A percentile compares a stretch with the other conserved stretches of the same genome.
phyloP scores from a whole-genome alignment of 108 stramenopile genomes.

The Cyclotella atomus region DNA sequence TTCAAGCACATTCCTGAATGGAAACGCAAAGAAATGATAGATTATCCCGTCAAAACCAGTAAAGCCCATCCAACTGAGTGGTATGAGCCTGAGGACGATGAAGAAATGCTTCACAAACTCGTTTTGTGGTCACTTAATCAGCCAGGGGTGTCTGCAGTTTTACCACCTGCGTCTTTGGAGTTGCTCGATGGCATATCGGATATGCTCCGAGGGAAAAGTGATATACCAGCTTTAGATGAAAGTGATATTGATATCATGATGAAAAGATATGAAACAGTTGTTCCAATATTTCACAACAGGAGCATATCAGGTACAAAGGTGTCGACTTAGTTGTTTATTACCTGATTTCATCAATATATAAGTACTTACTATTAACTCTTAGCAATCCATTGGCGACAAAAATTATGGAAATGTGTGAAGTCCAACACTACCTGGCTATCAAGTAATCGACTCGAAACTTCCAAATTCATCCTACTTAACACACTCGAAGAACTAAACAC shows the following conservation, averaged over 20 bases:
- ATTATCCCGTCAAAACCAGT: constrained; percentile 42
- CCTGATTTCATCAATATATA: too few relatives aligned
- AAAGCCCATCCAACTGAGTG: constrained; percentile 36
- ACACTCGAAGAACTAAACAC: too few relatives aligned
- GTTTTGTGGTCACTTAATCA: constrained; percentile 51
- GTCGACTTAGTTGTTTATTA: too few relatives aligned
- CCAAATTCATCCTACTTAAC: too few relatives aligned
- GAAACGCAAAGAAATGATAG: constrained; percentile 52
- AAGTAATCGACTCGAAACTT: too few relatives aligned
- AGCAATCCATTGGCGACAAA: too few relatives aligned
- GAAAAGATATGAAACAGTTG: constrained; percentile 33
- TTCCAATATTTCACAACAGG: constrained; percentile 51
- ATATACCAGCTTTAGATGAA: constrained; percentile 38
- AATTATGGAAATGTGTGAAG: too few relatives aligned
- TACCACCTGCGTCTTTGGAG: constrained; percentile 36
- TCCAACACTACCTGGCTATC: too few relatives aligned
- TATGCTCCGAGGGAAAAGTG: constrained; percentile 33
- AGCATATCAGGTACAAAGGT: constrained; percentile 39
- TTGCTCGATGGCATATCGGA: constrained; percentile 37
- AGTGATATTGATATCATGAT: constrained; percentile 38
- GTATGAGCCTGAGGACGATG: constrained; percentile 54
- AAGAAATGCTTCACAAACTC: constrained; percentile 31
- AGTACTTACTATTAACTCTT: too few relatives aligned
- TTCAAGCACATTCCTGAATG: constrained; percentile 52
- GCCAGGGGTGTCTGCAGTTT: constrained; percentile 33